Evolutionary conservation across 73 alveolate species (phyloP).

Genomic region (Effrenium voratum): DNA sequence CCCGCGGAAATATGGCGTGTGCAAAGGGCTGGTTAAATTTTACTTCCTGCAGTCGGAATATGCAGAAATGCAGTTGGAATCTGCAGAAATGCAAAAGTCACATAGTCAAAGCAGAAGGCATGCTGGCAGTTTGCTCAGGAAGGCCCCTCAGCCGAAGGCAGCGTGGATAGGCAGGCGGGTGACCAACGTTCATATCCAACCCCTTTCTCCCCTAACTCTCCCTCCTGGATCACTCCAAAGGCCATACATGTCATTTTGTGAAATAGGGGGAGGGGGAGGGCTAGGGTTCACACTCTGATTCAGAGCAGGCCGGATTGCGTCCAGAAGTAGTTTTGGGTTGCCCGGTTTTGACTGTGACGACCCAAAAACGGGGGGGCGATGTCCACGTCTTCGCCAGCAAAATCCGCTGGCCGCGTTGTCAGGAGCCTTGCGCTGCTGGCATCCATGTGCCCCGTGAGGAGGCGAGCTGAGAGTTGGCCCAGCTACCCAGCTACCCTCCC

Average conservation of each 20-base stretch:
- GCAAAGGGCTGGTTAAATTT: too few relatives aligned
- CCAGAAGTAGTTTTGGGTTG: neutral
- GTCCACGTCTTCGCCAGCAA: neutral
- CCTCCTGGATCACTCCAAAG: neutral
- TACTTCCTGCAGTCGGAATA: neutral
- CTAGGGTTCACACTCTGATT: neutral
- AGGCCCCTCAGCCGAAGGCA: constrained; percentile 66
- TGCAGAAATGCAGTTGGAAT: neutral
- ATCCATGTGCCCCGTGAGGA: constrained; percentile 30
- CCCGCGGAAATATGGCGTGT: too few relatives aligned
- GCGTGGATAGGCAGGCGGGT: too few relatives aligned
- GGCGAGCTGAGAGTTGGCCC: too few relatives aligned
- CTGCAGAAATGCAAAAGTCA: too few relatives aligned
- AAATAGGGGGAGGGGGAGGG: neutral
- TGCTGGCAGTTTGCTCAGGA: neutral
- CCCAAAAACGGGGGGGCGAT: neutral
- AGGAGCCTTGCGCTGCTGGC: too few relatives aligned
- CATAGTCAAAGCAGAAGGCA: too few relatives aligned
- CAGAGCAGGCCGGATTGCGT: neutral
- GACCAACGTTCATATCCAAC: too few relatives aligned
- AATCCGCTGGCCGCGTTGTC: too few relatives aligned
- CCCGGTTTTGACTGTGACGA: neutral
- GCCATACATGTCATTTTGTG: neutral
- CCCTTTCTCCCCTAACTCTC: neutral
- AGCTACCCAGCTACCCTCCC: too few relatives aligned